Evolutionary conservation across 345 rosid species (phyloP), one percentile per base, ranked within the genome.

Genomic region (Sonneratia caseolaris): DNA sequence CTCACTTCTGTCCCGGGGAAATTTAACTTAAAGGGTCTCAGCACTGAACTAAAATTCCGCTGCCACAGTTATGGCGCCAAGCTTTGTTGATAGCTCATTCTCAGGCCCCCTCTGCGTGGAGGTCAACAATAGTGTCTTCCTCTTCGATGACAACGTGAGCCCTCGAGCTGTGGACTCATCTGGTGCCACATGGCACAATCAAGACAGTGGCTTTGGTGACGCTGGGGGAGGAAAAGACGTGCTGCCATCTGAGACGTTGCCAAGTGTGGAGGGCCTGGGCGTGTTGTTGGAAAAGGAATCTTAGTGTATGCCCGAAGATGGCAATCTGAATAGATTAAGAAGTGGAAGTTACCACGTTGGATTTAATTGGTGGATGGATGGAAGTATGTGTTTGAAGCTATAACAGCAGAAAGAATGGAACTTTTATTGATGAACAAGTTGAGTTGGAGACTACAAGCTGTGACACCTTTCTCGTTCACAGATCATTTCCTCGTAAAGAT

Each of bases 251-350:
- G 1, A 42, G 5, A 42, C 10, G 45, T 42, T 9, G 5, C 2
- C 10, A 9, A 42, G 67, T 65, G 64, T 76, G 83, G 73, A 42
- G 45, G 5, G 5, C 2, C 10, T 42, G 45, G 10, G 10, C 3
- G 45, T 4, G 45, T 9, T 89, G 85, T 59, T 87, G 73, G 83
- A 87, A 68, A 89, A 81, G 67, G 89, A 89, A 77, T 57, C 74
- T 51, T 85, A 79, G 66, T 88, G 85, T 78, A 77, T 80, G 79
- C 89, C 93, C 6, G 61, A 48, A 48, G 43, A 35, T 57, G 87
- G 82, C 82, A 85, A 85, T 73, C 74, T 81, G 74, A 78, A 80
- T 75, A 80, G 88, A 77, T 78, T 89, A 48, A 84, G 77, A 69
- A 77, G 45, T 75, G 91, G 89, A 27, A 27, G 32, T 27, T 1